Base-by-base conservation (phyloP, 202 grass and related monocot genomes). In the Panicum hallii region DNA sequence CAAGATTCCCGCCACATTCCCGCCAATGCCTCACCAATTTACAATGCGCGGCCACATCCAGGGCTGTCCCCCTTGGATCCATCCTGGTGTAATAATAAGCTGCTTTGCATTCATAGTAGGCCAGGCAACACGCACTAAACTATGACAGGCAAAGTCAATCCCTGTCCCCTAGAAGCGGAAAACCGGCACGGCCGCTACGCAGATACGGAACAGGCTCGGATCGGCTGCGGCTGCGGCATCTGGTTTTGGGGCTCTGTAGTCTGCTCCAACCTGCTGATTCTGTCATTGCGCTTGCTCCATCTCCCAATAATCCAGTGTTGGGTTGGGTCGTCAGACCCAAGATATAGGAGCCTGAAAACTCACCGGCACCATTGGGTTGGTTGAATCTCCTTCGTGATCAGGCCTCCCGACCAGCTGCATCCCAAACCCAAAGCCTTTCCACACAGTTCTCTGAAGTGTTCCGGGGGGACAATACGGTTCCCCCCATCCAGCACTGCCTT, bases 141-240 rank as follows among this genome's bases (percentile, higher is more conserved):
- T 55, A 91, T 46, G 36, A 54, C 34, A 32, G 69, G 22, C 53
- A 46, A 15, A 81, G 63, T 91, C 85, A 85, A 82, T 82, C 72
- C 79, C 1, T 91, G 79, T 75, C 62, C 70, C 73, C 80, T 48
- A 16, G 61, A 61, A 43, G 53, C 40, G 61, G 77, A 48, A 85
- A 89, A 75, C 34, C 16, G 83, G 48, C 74, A 20, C 17, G 57
- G 62, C 42, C 58, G 53, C 68, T 9, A 49, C 45, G 23, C 46
- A 23, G 43, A 74, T 66, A 72, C 26, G 55, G 67, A 78, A 3
- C 67, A 70, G 52, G 65, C 53, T 67, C 11, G 17, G 53, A 85
- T 70, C 60, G 43, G 58, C 60, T 7, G 5, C 78, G 42, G 34
- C 4, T 34, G 71, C 36, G 36, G 36, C 47, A 4, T 53, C 70